Percentiles rank a stretch among this genome's conserved stretches.
Evolutionary conservation across 2,329 filamentous ascomycete species (phyloP).

Genomic region (Juglanconis juglandina): DNA sequence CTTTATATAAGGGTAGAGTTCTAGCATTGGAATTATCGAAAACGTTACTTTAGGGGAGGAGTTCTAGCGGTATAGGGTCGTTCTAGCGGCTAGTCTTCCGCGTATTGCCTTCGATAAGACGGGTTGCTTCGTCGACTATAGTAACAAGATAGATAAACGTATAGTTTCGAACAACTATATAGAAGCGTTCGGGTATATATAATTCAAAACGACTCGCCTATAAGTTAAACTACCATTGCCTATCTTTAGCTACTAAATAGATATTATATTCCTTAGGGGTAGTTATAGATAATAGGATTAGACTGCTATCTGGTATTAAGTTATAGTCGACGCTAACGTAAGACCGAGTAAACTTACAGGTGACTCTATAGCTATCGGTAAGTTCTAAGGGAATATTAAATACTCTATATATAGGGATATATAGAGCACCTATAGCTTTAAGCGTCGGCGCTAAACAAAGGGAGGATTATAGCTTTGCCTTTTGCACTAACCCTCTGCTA

Average conservation of each 20-base stretch:
- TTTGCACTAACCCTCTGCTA: too few relatives aligned
- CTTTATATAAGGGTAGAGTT: too few relatives aligned
- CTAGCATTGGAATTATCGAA: not conserved
- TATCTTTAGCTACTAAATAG: not conserved
- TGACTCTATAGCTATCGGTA: not conserved
- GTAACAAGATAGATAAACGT: not conserved
- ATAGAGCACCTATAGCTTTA: not conserved
- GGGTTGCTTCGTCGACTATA: not conserved
- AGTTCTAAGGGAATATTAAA: not conserved
- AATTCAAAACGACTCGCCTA: not conserved
- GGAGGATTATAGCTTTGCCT: too few relatives aligned
- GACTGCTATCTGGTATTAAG: not conserved
- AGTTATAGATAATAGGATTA: not conserved
- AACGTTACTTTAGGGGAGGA: not conserved
- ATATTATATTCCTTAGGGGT: not conserved
- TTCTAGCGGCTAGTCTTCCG: not conserved
- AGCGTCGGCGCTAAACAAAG: not conserved
- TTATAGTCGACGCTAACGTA: not conserved
- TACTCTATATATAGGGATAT: not conserved
- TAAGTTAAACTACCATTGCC: not conserved
- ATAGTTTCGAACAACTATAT: not conserved
- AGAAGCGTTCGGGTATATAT: not conserved
- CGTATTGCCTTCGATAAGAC: not conserved
- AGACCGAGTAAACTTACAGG: not conserved
- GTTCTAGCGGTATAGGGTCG: not conserved